Percentiles rank a stretch among this genome's conserved stretches.
phyloP scores from a whole-genome alignment of 176 grass and related monocot genomes.

The Aegilops bicornis region DNA sequence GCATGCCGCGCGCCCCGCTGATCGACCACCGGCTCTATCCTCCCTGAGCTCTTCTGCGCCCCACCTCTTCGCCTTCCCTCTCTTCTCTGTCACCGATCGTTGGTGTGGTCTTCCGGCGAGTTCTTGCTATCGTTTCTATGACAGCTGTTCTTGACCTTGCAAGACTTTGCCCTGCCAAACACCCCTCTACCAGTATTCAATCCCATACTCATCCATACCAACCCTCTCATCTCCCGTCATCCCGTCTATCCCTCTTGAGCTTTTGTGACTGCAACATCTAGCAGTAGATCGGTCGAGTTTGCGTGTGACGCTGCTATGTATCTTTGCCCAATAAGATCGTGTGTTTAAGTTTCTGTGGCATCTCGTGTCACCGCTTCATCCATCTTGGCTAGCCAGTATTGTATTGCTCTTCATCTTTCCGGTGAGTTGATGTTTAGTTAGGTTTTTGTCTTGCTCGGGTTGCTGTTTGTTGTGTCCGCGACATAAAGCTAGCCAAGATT shows the following conservation, averaged over 20 bases:
- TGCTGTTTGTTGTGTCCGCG: no score
- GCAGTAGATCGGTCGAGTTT: background rate
- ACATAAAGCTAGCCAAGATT: no score
- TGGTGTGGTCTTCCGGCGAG: background rate
- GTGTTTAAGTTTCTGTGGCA: background rate
- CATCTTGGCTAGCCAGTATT: background rate
- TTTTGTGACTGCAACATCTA: background rate
- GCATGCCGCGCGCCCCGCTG: background rate
- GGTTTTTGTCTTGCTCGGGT: no score
- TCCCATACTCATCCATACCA: background rate
- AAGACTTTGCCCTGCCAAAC: background rate
- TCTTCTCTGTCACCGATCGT: background rate
- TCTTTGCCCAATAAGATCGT: background rate
- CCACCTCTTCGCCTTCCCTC: background rate
- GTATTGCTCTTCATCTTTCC: background rate
- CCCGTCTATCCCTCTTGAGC: constrained; percentile 41
- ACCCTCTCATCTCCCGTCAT: background rate
- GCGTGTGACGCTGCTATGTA: background rate
- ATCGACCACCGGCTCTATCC: constrained; percentile 14
- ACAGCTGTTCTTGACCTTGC: constrained; percentile 14
- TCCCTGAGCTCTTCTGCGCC: constrained; percentile 1
- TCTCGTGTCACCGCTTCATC: background rate
- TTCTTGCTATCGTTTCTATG: accelerated
- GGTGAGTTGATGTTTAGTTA: background rate
- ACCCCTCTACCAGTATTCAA: accelerated